Conservation (phyloP, 176 grass and related monocot genomes). For the Oryza officinalis region DNA sequence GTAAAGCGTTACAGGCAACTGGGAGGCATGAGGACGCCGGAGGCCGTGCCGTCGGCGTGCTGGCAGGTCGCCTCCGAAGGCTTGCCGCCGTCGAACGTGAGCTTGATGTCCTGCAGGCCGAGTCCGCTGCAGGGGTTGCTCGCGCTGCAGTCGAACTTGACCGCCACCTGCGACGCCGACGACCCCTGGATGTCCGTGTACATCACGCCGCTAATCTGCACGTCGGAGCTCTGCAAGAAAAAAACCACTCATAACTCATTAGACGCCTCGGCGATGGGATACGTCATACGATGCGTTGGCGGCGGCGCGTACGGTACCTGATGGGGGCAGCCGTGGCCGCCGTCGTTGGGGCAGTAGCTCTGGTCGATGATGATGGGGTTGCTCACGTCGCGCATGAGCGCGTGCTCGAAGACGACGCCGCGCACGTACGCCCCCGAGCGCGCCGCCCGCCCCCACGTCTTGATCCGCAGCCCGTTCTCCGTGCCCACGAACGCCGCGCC, state of each 20-base stretch:
- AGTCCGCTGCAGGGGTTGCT: conserved; percentile 70
- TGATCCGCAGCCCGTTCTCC: conserved; percentile 64
- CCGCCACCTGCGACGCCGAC: conserved; percentile 52
- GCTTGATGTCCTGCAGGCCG: conserved; percentile 54
- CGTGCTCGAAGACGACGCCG: conserved; percentile 51
- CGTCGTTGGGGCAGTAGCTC: conserved; percentile 53
- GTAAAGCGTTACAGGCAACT: conserved; percentile 35
- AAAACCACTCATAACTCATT: neutral
- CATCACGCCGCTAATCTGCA: conserved; percentile 67
- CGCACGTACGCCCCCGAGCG: conserved; percentile 34
- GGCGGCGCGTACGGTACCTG: conserved; percentile 26
- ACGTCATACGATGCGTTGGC: too few species aligned
- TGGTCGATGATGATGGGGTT: conserved; percentile 74
- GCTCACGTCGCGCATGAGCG: conserved; percentile 44
- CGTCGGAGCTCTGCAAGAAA: conserved; percentile 39
- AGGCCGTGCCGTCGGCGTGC: conserved; percentile 50
- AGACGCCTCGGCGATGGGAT: neutral
- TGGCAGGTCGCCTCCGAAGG: conserved; percentile 46
- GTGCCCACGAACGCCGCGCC: conserved; percentile 44
- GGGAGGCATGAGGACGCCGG: conserved; percentile 51
- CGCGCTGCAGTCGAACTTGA: conserved; percentile 67
- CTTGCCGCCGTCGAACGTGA: conserved; percentile 42
- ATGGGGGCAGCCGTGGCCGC: conserved; percentile 42
- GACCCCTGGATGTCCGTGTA: conserved; percentile 56
- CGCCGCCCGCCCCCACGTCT: conserved; percentile 54